These are phyloP conservation scores for Aspergillus cejpii DNA, from an alignment of 2,329 filamentous ascomycete species.

Conservation along the genomic window DNA sequence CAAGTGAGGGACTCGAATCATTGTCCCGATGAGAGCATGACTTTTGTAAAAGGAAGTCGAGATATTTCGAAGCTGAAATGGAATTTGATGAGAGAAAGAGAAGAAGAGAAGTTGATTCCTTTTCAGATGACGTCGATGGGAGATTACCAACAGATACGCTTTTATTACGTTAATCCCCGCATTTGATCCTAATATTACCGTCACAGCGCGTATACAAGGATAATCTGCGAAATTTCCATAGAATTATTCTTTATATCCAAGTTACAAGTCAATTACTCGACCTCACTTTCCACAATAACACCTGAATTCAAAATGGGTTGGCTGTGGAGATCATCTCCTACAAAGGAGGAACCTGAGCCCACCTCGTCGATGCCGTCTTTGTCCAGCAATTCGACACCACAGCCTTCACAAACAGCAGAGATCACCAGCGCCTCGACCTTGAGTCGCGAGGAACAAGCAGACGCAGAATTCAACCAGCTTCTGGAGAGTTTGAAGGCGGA, in stretches of 20 bases:
- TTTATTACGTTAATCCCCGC: background rate
- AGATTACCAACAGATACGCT: background rate
- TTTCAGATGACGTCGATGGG: conserved; percentile 10
- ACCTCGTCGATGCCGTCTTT: conserved; percentile 9
- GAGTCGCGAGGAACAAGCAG: conserved; percentile 45
- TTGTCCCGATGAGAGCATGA: conserved; percentile 7
- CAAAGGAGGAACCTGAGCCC: conserved; percentile 23
- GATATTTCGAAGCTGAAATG: no score
- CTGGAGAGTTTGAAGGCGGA: conserved; percentile 45
- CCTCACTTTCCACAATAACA: background rate
- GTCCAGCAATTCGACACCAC: background rate
- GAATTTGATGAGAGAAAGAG: no score
- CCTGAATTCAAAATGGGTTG: conserved; percentile 39
- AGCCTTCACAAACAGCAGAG: conserved; percentile 2
- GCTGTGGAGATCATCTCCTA: conserved; percentile 37
- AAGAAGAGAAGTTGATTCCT: background rate
- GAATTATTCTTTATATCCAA: no score
- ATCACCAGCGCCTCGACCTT: conserved; percentile 17
- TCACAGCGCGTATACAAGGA: conserved; percentile 22
- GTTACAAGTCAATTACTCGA: background rate
- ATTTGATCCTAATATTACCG: conserved; percentile 3
- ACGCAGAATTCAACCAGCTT: conserved; percentile 50
- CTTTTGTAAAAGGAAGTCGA: background rate
- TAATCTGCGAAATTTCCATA: conserved; percentile 26
- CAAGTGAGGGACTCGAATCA: conserved; percentile 16